phyloP scores from a whole-genome alignment of 2,329 filamentous ascomycete species.

The Fusarium coffeatum region DNA sequence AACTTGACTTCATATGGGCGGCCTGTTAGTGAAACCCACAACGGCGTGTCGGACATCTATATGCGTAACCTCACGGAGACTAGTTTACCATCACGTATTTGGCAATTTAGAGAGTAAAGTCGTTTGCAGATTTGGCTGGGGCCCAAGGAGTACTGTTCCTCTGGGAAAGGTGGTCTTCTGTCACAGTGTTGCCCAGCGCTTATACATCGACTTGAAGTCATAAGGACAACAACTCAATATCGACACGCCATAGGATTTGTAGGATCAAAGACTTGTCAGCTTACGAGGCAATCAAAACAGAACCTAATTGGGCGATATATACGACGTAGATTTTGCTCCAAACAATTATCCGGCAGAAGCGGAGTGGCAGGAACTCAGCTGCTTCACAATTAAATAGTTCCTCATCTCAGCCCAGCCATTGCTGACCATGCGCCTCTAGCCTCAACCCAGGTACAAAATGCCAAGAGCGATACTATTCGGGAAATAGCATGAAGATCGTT shows the following conservation, averaged over 20 bases:
- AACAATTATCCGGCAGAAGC: background rate
- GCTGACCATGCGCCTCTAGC: slow-evolving; percentile 5
- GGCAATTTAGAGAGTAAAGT: background rate
- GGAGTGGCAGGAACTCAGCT: slow-evolving; percentile 1
- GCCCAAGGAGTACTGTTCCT: background rate
- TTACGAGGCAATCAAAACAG: background rate
- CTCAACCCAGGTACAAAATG: background rate
- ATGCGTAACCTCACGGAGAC: background rate
- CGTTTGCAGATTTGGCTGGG: background rate
- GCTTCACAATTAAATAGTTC: background rate
- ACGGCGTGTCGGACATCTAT: background rate
- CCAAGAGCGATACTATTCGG: background rate
- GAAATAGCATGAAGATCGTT: background rate
- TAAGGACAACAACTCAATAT: background rate
- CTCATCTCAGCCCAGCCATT: background rate
- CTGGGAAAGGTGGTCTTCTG: background rate
- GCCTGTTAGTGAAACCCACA: background rate
- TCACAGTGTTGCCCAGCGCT: no score
- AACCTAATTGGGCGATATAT: background rate
- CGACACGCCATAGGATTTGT: background rate
- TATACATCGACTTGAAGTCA: background rate
- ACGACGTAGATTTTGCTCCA: background rate
- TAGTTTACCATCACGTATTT: background rate
- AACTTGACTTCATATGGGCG: background rate
- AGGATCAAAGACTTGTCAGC: background rate